A percentile compares a stretch with the other conserved stretches of the same genome.
Evolutionary conservation across 140 eudicot genomes (phyloP).

Genomic region (Stevia rebaudiana): DNA sequence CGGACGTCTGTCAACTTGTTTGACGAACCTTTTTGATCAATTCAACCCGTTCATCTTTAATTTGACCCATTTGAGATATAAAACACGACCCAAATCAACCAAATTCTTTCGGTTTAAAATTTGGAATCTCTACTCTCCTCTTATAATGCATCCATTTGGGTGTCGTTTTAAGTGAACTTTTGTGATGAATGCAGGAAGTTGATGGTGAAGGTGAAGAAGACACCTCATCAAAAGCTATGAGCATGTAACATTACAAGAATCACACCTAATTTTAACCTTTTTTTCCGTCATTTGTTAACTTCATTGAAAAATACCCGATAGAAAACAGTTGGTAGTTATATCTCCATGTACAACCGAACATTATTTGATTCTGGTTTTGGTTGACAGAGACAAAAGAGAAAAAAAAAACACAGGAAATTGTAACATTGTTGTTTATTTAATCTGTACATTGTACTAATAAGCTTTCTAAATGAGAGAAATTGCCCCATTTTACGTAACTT

Average conservation of each 20-base stretch:
- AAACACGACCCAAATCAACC: background rate
- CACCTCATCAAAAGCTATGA: conserved; percentile 68
- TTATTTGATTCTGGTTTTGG: conserved; percentile 26
- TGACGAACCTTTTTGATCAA: background rate
- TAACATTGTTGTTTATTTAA: conserved; percentile 28
- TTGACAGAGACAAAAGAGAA: conserved; percentile 11
- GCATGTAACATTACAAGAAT: conserved; percentile 45
- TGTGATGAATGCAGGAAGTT: conserved; percentile 38
- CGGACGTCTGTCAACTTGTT: background rate
- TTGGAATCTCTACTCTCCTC: background rate
- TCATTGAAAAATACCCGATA: conserved; percentile 12
- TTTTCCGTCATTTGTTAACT: conserved; percentile 15
- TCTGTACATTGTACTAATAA: conserved; percentile 35
- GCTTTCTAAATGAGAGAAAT: conserved; percentile 28
- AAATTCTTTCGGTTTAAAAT: background rate
- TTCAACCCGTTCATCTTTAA: background rate
- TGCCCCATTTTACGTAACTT: conserved; percentile 15
- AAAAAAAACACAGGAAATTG: conserved; percentile 19
- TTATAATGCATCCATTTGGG: background rate
- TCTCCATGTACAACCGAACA: conserved; percentile 32
- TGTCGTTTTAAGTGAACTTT: background rate
- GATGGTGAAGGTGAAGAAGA: conserved; percentile 61
- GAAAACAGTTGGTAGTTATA: conserved; percentile 29
- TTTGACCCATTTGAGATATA: background rate
- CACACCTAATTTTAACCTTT: conserved; percentile 16